phyloP scores from a whole-genome alignment of 2,329 filamentous ascomycete species.

The Thielaviopsis cerberus region DNA sequence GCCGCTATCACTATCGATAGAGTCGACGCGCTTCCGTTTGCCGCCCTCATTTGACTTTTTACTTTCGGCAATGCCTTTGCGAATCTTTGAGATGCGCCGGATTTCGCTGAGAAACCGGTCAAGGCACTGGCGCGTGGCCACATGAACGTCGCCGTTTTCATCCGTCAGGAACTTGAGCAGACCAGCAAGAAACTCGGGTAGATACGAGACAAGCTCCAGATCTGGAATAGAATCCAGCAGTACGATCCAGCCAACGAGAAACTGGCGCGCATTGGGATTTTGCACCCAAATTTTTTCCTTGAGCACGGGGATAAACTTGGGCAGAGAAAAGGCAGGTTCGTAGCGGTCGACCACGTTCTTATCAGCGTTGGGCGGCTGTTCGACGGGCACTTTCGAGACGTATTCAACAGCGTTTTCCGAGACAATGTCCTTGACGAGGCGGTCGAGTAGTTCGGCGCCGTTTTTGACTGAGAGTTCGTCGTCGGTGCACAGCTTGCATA shows the following conservation, averaged over 20 bases:
- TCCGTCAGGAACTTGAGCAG: slow-evolving; percentile 85
- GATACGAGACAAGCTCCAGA: slow-evolving; percentile 76
- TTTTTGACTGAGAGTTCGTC: slow-evolving; percentile 96
- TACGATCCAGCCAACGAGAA: slow-evolving; percentile 90
- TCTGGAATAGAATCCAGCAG: slow-evolving; percentile 92
- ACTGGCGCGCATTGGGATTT: slow-evolving; percentile 86
- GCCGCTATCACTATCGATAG: slow-evolving; percentile 46
- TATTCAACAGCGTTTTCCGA: slow-evolving; percentile 90
- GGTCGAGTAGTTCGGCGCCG: slow-evolving; percentile 83
- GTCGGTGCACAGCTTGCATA: slow-evolving; percentile 92
- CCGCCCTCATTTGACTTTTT: slow-evolving; percentile 50
- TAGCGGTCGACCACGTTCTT: slow-evolving; percentile 28
- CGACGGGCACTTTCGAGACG: slow-evolving; percentile 62
- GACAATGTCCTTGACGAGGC: slow-evolving; percentile 88
- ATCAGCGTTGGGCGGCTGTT: slow-evolving; percentile 26
- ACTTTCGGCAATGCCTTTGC: slow-evolving; percentile 79
- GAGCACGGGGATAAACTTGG: slow-evolving; percentile 76
- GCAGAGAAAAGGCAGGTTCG: slow-evolving; percentile 63
- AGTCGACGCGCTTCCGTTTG: slow-evolving; percentile 51
- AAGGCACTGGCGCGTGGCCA: slow-evolving; percentile 70
- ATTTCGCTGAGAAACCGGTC: slow-evolving; percentile 88
- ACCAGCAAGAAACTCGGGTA: slow-evolving; percentile 80
- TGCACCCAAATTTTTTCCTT: slow-evolving; percentile 88
- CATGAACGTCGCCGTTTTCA: slow-evolving; percentile 82
- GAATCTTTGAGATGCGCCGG: slow-evolving; percentile 79